Conservation (phyloP, 2,329 filamentous ascomycete species). For the Amylocarpus encephaloides region DNA sequence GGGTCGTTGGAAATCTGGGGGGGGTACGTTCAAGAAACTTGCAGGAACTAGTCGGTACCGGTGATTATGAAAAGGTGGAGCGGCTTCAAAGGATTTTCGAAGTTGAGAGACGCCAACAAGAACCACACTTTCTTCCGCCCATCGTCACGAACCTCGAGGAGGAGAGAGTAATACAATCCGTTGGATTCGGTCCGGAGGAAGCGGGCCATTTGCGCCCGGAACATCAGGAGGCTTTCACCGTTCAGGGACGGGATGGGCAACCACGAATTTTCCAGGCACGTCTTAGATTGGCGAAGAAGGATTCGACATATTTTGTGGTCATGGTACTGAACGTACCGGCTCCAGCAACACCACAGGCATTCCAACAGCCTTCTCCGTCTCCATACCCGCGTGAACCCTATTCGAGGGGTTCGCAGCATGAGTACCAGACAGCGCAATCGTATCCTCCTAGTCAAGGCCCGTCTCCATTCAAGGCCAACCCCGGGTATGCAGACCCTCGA, state of each 20-base stretch:
- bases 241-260: conserved; percentile 46
- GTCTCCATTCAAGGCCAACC: conserved; percentile 20
- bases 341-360: conserved; percentile 20
- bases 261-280: conserved; percentile 44
- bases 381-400: conserved; percentile 25
- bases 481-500: conserved; percentile 21
- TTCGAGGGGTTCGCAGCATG: conserved; percentile 29
- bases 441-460: conserved; percentile 19
- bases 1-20: conserved; percentile 45
- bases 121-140: conserved; percentile 56
- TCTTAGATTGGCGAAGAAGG: conserved; percentile 52
- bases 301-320: conserved; percentile 57
- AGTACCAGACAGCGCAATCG: conserved; percentile 24
- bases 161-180: conserved; percentile 47
- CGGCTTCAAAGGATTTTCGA: conserved; percentile 47
- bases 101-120: conserved; percentile 48
- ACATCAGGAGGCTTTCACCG: conserved; percentile 49
- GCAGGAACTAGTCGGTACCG: conserved; percentile 45
- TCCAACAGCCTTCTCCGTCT: conserved; percentile 21
- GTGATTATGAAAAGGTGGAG: conserved; percentile 47
- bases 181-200: conserved; percentile 49
- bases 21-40: conserved; percentile 43
- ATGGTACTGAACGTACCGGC: conserved; percentile 31
- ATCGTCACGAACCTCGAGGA: conserved; percentile 51
- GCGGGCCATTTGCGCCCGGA: conserved; percentile 46